A percentile compares a stretch with the other conserved stretches of the same genome.
Evolutionary conservation across 1,139 yeast species (phyloP).

Genomic region (Yamadazyma diddensiae): DNA sequence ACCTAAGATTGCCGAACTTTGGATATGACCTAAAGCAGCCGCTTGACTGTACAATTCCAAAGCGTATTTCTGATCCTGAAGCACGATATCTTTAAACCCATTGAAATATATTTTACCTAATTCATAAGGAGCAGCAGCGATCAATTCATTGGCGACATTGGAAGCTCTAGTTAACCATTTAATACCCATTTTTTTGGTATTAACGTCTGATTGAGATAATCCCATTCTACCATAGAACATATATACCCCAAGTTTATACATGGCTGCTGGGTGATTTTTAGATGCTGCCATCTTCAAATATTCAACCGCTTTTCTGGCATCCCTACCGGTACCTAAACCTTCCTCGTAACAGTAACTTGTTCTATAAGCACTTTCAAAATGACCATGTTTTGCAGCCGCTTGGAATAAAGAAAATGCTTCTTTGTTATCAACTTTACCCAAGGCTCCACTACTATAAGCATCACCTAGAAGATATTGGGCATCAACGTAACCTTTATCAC

Average conservation of each 20-base stretch:
- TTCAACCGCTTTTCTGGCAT: conserved; percentile 81
- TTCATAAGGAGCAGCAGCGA: conserved; percentile 92
- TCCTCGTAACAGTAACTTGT: conserved; percentile 90
- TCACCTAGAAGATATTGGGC: conserved; percentile 91
- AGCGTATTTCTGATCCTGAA: conserved; percentile 81
- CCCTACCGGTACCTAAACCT: conserved; percentile 90
- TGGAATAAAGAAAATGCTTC: conserved; percentile 78
- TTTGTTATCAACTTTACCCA: conserved; percentile 77
- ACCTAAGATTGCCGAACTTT: conserved; percentile 78
- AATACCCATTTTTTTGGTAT: conserved; percentile 80
- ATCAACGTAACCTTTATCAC: conserved; percentile 81
- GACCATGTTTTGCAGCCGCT: conserved; percentile 91
- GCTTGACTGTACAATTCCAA: conserved; percentile 84
- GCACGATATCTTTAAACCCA: conserved; percentile 85
- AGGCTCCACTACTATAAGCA: conserved; percentile 80
- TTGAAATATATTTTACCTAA: conserved; percentile 78
- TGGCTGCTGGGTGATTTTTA: conserved; percentile 91
- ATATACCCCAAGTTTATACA: conserved; percentile 87
- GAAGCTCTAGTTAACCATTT: conserved; percentile 91
- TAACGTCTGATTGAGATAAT: conserved; percentile 53
- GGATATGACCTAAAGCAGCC: conserved; percentile 82
- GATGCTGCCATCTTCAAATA: conserved; percentile 86
- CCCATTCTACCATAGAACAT: conserved; percentile 88
- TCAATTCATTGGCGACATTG: conserved; percentile 77
- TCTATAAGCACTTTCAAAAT: conserved; percentile 85